phyloP scores from a whole-genome alignment of 352 stramenopile species.

The Phytophthora ramorum region DNA sequence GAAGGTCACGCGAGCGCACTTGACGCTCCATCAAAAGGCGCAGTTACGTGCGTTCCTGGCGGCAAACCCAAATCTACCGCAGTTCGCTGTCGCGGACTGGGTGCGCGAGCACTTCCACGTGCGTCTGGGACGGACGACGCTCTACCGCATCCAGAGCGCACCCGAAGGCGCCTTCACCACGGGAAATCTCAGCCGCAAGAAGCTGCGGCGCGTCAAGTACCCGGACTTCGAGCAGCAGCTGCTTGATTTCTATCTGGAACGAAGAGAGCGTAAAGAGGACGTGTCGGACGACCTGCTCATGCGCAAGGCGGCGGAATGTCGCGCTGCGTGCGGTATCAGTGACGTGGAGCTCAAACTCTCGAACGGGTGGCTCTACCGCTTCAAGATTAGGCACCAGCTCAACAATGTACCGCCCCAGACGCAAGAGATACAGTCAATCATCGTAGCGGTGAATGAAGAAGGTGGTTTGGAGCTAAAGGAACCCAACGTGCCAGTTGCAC shows the following conservation, averaged over 20 bases:
- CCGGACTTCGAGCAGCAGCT: slow-evolving; percentile 44
- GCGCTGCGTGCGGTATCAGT: slow-evolving; percentile 39
- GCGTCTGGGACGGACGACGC: slow-evolving; percentile 41
- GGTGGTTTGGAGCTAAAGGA: background rate
- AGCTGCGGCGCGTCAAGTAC: slow-evolving; percentile 54
- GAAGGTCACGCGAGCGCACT: slow-evolving; percentile 32
- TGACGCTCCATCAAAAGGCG: slow-evolving; percentile 51
- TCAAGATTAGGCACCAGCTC: slow-evolving; percentile 47
- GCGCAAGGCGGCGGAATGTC: slow-evolving; percentile 39
- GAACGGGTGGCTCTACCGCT: slow-evolving; percentile 58
- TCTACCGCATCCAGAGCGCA: slow-evolving; percentile 53
- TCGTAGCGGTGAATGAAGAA: background rate
- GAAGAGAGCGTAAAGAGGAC: slow-evolving; percentile 3
- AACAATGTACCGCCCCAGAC: slow-evolving; percentile 1
- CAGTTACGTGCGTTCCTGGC: slow-evolving; percentile 37
- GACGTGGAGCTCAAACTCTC: slow-evolving; percentile 49
- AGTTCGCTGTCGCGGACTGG: slow-evolving; percentile 41
- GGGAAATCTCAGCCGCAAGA: slow-evolving; percentile 40
- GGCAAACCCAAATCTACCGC: slow-evolving; percentile 37
- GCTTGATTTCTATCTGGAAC: slow-evolving; percentile 20
- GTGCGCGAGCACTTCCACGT: slow-evolving; percentile 43
- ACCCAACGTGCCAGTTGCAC: background rate
- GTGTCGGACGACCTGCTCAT: slow-evolving; percentile 40
- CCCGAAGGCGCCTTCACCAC: slow-evolving; percentile 37
- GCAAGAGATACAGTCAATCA: background rate